A percentile compares a stretch with the other conserved stretches of the same genome.
phyloP scores from a whole-genome alignment of 768 basidiomycete species.

The Russula lepida region DNA sequence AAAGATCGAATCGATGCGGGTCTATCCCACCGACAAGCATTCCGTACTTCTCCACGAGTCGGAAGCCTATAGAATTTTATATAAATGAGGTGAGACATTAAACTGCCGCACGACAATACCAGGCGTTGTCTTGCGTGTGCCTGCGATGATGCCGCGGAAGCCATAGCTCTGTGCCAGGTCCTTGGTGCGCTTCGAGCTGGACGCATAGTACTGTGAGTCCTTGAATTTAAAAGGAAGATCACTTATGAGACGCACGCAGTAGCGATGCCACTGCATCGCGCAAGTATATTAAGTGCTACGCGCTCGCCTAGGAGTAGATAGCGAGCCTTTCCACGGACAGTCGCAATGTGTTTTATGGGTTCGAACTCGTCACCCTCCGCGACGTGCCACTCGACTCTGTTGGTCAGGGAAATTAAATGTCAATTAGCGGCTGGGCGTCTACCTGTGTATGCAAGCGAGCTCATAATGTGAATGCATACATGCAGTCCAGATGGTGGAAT shows the following conservation, averaged over 20 bases:
- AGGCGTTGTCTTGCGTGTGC: neutral
- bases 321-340: slow-evolving; percentile 82
- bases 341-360: slow-evolving; percentile 81
- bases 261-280: slow-evolving; percentile 94
- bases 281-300: slow-evolving; percentile 87
- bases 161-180: slow-evolving; percentile 70
- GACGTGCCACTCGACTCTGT: slow-evolving; percentile 89
- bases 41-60: slow-evolving; percentile 95
- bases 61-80: slow-evolving; percentile 70
- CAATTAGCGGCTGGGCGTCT: neutral
- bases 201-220: neutral
- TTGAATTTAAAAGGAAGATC: neutral
- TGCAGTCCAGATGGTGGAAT: neutral
- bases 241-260: slow-evolving; percentile 56
- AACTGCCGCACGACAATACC: neutral
- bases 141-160: slow-evolving; percentile 27
- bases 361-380: slow-evolving; percentile 76
- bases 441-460: neutral
- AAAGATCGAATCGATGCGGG: slow-evolving; percentile 91
- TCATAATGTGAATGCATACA: neutral
- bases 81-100: neutral
- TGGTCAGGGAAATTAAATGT: neutral
- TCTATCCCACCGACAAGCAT: slow-evolving; percentile 98
- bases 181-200: slow-evolving; percentile 78
- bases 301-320: slow-evolving; percentile 84